phyloP scores from a whole-genome alignment of 345 rosid species.

The Toxicodendron radicans region DNA sequence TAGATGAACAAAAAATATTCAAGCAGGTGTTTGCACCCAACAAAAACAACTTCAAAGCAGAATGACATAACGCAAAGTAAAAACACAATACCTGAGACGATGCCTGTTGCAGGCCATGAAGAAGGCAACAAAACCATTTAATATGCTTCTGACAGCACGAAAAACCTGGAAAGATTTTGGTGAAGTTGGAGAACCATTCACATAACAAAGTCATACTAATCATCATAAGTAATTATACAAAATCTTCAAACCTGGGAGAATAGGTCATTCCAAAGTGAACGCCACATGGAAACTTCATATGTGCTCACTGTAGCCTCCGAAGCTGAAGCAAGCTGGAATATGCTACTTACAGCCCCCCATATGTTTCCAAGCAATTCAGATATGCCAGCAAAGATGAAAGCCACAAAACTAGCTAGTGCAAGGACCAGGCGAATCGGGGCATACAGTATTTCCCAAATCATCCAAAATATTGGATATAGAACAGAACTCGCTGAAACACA shows the following conservation, averaged over 20 bases:
- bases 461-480: constrained; percentile 62
- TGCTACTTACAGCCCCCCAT: constrained; percentile 55
- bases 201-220: constrained; percentile 2
- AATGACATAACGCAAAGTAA: not conserved
- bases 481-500: constrained; percentile 54
- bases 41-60: not conserved
- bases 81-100: constrained; percentile 72
- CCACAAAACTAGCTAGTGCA: constrained; percentile 46
- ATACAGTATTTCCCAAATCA: constrained; percentile 65
- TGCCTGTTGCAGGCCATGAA: constrained; percentile 94
- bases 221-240: not conserved
- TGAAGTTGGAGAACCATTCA: constrained; percentile 20
- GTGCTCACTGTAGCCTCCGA: constrained; percentile 58
- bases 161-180: constrained; percentile 60
- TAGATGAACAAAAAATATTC: not conserved
- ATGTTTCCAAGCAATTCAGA: constrained; percentile 45
- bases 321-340: constrained; percentile 60
- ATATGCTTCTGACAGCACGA: constrained; percentile 85
- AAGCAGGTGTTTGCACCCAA: not conserved
- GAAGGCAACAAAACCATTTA: constrained; percentile 87
- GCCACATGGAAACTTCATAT: constrained; percentile 82
- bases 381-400: constrained; percentile 44
- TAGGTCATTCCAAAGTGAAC: constrained; percentile 92
- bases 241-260: constrained; percentile 73
- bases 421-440: constrained; percentile 63